Base-by-base conservation (phyloP, 192 early-diverging fungal genomes). In the Coemansia sp. region DNA sequence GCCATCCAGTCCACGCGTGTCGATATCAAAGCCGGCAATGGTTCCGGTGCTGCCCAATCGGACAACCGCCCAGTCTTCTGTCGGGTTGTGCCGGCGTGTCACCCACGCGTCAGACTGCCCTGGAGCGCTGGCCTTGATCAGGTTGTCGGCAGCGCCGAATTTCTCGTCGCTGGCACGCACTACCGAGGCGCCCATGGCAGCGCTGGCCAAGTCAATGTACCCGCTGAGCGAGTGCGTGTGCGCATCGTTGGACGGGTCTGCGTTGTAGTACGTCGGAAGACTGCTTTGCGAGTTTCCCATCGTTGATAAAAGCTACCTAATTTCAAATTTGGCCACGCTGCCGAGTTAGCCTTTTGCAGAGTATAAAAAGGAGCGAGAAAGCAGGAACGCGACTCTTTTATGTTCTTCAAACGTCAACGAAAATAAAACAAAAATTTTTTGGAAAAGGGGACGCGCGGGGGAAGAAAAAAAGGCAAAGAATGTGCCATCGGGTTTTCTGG, bases 1-100 rank as follows among this genome's bases (percentile, higher is more conserved):
- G 46, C 96, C 95, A 19, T 91, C 94, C 62, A 98, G 95, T 60
- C 87, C 88, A 12, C 89, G 81, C 6, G 96, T 96, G 69, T 98
- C 95, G 35, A 93, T 87, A 71, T 94, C 90, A 65, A 98, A 89
- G 14, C 94, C 96, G 0, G 71, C 72, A 14, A 98, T 88, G 12
- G 71, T 76, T 22, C 95, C 96, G 6, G 92, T 73, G 54, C 91
- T 90, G 31, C 94, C 96, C 27, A 98, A 87, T 41, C 90, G 86
- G 45, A 98, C 85, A 17, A 96, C 87, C 35, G 84, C 85, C 88
- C 96, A 98, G 79, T 98, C 96, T 35, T 89, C 89, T 36, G 82
- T 88, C 12, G 90, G 84, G 61, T 94, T 96, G 69, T 93, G 92
- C 36, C 96, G 90, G 60, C 91, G 89, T 22, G 96, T 92, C 77